phyloP scores from a whole-genome alignment of 1,284 basidiomycete species.

The Golubevia pallescens region DNA sequence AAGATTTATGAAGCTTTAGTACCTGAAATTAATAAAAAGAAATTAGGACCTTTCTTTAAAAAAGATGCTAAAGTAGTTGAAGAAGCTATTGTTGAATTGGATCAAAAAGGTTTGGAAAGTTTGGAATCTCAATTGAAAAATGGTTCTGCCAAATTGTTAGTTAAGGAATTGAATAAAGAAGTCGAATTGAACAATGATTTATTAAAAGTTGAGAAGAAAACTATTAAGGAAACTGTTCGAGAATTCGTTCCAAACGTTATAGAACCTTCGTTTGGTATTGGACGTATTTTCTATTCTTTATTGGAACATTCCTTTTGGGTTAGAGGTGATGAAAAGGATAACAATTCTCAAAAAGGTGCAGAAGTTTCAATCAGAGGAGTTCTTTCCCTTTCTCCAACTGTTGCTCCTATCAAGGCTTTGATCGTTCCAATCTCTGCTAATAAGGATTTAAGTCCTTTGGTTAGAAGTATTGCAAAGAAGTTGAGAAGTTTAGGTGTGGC shows the following conservation, averaged over 20 bases:
- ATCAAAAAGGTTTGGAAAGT: constrained; percentile 42
- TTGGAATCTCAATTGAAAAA: constrained; percentile 46
- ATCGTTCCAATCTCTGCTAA: constrained; percentile 60
- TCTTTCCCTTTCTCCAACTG: constrained; percentile 53
- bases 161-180: constrained; percentile 25
- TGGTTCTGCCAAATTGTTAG: constrained; percentile 22
- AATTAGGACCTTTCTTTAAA: constrained; percentile 58
- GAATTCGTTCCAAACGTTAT: constrained; percentile 63
- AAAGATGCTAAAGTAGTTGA: constrained; percentile 62
- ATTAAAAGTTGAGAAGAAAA: constrained; percentile 58
- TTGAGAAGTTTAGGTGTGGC: constrained; percentile 52
- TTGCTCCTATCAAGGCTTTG: constrained; percentile 62
- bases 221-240: constrained; percentile 60
- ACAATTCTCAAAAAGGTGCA: constrained; percentile 21
- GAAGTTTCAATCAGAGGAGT: constrained; percentile 39
- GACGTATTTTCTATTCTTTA: constrained; percentile 62
- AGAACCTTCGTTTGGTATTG: constrained; percentile 63
- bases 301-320: constrained; percentile 64
- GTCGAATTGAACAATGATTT: constrained; percentile 51
- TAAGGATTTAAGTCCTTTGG: constrained; percentile 54
- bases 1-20: constrained; percentile 61
- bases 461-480: constrained; percentile 49
- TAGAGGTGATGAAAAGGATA: constrained; percentile 33
- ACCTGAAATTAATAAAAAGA: constrained; percentile 51
- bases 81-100: constrained; percentile 52